phyloP scores from a whole-genome alignment of 768 basidiomycete genomes.

The Termitomyces sp. region DNA sequence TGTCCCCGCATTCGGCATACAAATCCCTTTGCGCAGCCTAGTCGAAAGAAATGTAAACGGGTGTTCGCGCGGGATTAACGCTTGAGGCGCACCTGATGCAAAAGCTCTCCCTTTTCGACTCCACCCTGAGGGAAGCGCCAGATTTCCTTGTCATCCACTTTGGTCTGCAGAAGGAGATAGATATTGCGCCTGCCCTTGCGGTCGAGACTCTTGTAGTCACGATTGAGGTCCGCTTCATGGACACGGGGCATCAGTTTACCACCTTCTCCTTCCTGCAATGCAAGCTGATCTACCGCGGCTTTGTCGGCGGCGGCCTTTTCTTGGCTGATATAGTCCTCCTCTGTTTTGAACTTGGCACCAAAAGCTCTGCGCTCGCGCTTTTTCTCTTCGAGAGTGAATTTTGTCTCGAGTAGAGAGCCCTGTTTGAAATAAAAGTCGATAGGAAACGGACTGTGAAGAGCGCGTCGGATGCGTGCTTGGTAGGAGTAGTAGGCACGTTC shows the following conservation, averaged over 20 bases:
- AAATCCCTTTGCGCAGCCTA: constrained; percentile 78
- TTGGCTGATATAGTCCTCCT: constrained; percentile 39
- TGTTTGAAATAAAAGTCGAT: constrained; percentile 92
- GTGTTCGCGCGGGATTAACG: neutral
- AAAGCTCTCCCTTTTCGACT: constrained; percentile 58
- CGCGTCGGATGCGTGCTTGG: constrained; percentile 78
- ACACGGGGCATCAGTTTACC: constrained; percentile 61
- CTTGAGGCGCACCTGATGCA: constrained; percentile 65
- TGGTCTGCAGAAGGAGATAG: constrained; percentile 74
- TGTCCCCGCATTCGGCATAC: constrained; percentile 64
- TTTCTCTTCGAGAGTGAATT: constrained; percentile 75
- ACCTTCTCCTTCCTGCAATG: constrained; percentile 55
- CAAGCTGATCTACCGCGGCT: constrained; percentile 56
- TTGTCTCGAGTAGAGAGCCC: constrained; percentile 79
- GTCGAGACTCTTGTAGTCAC: constrained; percentile 74
- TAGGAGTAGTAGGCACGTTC: constrained; percentile 83
- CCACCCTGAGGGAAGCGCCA: constrained; percentile 85
- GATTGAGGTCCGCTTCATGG: constrained; percentile 55
- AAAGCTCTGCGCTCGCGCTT: constrained; percentile 72
- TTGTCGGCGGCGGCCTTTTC: constrained; percentile 50
- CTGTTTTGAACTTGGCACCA: constrained; percentile 54
- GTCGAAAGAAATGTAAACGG: constrained; percentile 3
- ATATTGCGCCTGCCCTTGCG: constrained; percentile 82
- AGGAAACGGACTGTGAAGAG: constrained; percentile 86
- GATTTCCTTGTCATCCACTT: constrained; percentile 41